Conservation (phyloP, 768 basidiomycete genomes). For the Candolleomyces eurysporus region DNA sequence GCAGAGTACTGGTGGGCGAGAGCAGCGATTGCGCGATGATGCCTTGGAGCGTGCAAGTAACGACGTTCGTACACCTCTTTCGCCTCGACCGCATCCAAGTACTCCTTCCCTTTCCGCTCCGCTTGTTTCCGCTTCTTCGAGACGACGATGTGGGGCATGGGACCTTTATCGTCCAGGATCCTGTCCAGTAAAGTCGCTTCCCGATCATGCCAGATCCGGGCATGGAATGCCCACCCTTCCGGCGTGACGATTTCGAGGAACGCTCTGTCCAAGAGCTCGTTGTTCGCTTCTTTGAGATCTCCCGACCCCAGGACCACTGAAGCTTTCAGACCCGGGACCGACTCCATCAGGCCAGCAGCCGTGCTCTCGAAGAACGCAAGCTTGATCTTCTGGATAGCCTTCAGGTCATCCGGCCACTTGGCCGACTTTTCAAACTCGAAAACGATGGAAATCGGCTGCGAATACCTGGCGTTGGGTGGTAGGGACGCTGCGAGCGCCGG, state of each 20-base stretch:
- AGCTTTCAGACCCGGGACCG: slow-evolving; percentile 50
- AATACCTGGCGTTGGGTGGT: slow-evolving; percentile 60
- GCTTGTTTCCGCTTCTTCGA: slow-evolving; percentile 32
- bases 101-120: slow-evolving; percentile 42
- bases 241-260: slow-evolving; percentile 75
- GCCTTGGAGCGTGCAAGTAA: slow-evolving; percentile 78
- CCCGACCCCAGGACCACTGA: slow-evolving; percentile 58
- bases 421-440: slow-evolving; percentile 92
- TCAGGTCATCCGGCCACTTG: slow-evolving; percentile 93
- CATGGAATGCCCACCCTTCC: slow-evolving; percentile 85
- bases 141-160: slow-evolving; percentile 36
- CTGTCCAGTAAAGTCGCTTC: slow-evolving; percentile 78
- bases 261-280: slow-evolving; percentile 63
- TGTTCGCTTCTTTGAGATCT: slow-evolving; percentile 29
- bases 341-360: slow-evolving; percentile 58
- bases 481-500: slow-evolving; percentile 46
- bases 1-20: slow-evolving; percentile 78
- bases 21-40: slow-evolving; percentile 80
- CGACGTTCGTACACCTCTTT: slow-evolving; percentile 61
- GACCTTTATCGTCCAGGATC: slow-evolving; percentile 41
- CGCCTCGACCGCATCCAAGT: slow-evolving; percentile 55
- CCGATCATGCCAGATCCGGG: slow-evolving; percentile 84
- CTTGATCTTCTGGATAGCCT: slow-evolving; percentile 91
- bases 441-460: slow-evolving; percentile 69
- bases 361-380: slow-evolving; percentile 87